Evolutionary conservation across 2,329 filamentous ascomycete genomes (phyloP).

Genomic region (Hirsutella thompsonii): DNA sequence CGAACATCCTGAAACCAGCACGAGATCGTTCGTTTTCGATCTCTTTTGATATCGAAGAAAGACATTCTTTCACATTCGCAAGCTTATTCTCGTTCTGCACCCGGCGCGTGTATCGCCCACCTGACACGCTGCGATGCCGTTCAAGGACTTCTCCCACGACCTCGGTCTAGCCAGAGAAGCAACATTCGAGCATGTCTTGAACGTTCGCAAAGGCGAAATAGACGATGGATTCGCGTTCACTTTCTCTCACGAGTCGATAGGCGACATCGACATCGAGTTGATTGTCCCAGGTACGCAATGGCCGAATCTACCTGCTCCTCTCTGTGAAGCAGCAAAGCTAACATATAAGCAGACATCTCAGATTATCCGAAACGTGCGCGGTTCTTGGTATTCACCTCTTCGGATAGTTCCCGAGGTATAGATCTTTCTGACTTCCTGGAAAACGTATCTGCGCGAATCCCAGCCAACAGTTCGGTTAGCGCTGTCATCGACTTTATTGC

Average conservation of each 20-base stretch:
- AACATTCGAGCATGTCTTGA: constrained; percentile 34
- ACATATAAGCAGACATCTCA: constrained; percentile 13
- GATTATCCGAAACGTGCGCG: constrained; percentile 23
- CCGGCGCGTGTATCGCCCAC: background rate
- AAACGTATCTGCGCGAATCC: constrained; percentile 17
- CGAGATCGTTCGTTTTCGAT: too few species aligned
- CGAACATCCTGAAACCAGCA: too few species aligned
- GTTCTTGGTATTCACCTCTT: constrained; percentile 31
- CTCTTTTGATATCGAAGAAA: too few species aligned
- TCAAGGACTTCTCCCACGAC: constrained; percentile 52
- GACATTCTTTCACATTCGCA: background rate
- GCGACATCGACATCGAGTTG: constrained; percentile 21
- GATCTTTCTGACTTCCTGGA: constrained; percentile 31
- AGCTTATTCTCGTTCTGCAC: background rate
- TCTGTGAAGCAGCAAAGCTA: background rate
- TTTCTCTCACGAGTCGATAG: constrained; percentile 22
- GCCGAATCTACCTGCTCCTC: background rate
- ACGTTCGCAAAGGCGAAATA: constrained; percentile 49
- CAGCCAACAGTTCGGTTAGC: constrained; percentile 16
- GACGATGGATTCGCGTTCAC: constrained; percentile 60
- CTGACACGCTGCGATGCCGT: constrained; percentile 38
- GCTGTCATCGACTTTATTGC: constrained; percentile 9
- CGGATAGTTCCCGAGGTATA: constrained; percentile 17
- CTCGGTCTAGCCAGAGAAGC: constrained; percentile 22
- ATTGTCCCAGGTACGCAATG: constrained; percentile 19